Evolutionary conservation across 805 yeast species (phyloP), one percentile per base, ranked within the genome.

Genomic region (Myxozyma udenii): DNA sequence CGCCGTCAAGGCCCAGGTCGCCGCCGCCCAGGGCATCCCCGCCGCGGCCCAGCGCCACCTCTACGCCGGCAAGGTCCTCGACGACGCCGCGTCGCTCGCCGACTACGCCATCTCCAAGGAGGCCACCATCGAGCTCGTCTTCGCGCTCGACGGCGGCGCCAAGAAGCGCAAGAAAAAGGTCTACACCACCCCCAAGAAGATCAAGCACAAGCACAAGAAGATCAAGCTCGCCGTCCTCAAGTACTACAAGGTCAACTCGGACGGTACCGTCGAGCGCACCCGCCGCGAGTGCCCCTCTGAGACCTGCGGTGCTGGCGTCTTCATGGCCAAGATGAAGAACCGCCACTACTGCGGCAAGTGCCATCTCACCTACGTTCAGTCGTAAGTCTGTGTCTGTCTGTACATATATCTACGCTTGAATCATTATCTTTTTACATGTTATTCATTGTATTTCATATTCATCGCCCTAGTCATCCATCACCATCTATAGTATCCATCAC

Each of bases 81-180:
- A 88, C 76, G 74, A 71, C 55, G 56, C 96, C 65, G 87, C 96
- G 81, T 90, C 97, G 61, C 78, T 90, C 61, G 84, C 95, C 62
- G 96, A 90, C 78, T 90, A 90, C 91, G 90, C 90, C 85, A 90
- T 90, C 74, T 96, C 89, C 78, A 90, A 90, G 81, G 97, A 90
- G 78, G 88, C 96, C 61, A 90, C 97, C 58, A 76, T 90, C 50
- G 96, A 91, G 76, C 83, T 91, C 78, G 98, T 91, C 63, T 79
- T 91, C 64, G 89, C 97, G 83, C 86, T 91, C 74, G 87, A 97
- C 81, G 98, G 98, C 75, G 96, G 96, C 79, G 96, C 96, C 82
- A 93, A 90, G 87, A 93, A 93, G 93, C 91, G 96, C 85, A 93
- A 93, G 93, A 93, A 93, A 96, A 91, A 91, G 95, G 97, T 89